These are phyloP conservation scores for Circinella umbellata DNA, from an alignment of 371 early-diverging fungal genomes.

Conservation along the genomic window DNA sequence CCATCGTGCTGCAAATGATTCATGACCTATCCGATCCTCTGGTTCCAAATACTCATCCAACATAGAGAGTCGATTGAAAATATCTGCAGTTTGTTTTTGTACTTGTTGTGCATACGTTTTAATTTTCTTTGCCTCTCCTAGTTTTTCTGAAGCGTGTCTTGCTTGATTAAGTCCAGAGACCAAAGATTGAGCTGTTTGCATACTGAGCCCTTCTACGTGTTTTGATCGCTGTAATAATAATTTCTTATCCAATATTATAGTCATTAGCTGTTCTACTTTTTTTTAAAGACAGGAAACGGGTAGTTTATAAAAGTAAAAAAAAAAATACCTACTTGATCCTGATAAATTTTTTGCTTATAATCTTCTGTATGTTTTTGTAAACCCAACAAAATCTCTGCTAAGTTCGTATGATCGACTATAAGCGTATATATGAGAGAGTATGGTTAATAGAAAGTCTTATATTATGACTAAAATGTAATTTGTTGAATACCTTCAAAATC, in stretches of 20 bases:
- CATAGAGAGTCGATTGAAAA: background rate
- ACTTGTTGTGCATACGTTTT: background rate
- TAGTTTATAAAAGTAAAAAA: background rate
- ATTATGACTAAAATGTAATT: background rate
- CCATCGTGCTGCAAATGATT: conserved; percentile 10
- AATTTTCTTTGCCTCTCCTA: conserved; percentile 1
- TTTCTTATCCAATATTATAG: background rate
- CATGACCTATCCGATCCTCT: conserved; percentile 4
- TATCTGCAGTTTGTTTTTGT: background rate
- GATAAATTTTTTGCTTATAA: conserved; percentile 4
- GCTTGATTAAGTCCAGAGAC: conserved; percentile 23
- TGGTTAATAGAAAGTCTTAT: background rate
- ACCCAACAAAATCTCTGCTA: background rate
- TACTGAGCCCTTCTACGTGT: conserved; percentile 11
- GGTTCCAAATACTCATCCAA: background rate
- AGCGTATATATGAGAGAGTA: background rate
- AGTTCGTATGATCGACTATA: conserved; percentile 6
- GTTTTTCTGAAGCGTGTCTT: conserved; percentile 22
- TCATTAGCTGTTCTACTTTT: background rate
- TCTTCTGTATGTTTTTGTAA: conserved; percentile 5
- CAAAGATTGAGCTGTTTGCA: background rate
- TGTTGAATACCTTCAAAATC: background rate
- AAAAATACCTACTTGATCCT: background rate
- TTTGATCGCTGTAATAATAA: background rate
- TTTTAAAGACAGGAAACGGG: background rate